Base-by-base conservation (phyloP, 1,284 basidiomycete species). In the Cutaneotrichosporon curvatum region DNA sequence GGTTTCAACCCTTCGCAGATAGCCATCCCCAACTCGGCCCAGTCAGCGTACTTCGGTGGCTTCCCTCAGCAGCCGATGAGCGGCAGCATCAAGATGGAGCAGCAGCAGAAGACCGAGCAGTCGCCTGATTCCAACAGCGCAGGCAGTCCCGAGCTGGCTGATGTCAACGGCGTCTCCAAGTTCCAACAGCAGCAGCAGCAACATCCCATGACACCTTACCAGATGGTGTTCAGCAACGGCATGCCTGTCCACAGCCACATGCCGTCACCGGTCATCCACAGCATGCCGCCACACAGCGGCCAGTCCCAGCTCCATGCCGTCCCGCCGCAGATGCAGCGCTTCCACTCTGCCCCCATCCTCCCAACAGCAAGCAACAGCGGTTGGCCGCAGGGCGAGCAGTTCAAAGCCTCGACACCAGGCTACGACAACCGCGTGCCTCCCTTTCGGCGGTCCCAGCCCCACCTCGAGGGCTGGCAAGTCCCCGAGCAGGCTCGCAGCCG, bases 311-410 rank as follows among this genome's bases (percentile, higher is more conserved):
- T 68, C 7, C 62, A 65, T 41, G 59, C 54, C 18, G 62, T 63
- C 8, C 66, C 67, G 1, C 65, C 66, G 1, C 54, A 52, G n/a
- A 49, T 68, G 37, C 56, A 62, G 37, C 56, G 67, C 10, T 68
- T 63, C 58, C 58, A 67, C 50, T 65, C 63, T 8, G 48, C 63
- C n/a, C 66, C 66, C n/a, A 18, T 47, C 12, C 47, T 65, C 4
- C 65, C 64, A 3, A 63, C 63, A 14, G 36, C 62, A 10, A 55
- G 40, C 40, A 33, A 38, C 37, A 40, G 43, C 30, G 37, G 32
- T 14, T 63, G 60, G 64, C 45, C 28, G 34, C 37, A 58, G 19
- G 40, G 45, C 7, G 45, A 48, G 34, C 39, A 48, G 15, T 55
- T 53, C 48, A 40, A 53, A 37, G 39, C 42, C 8, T 34, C 43